Evolutionary conservation across 2,329 filamentous ascomycete species (phyloP).

Genomic region (Verticillium albo-atrum): DNA sequence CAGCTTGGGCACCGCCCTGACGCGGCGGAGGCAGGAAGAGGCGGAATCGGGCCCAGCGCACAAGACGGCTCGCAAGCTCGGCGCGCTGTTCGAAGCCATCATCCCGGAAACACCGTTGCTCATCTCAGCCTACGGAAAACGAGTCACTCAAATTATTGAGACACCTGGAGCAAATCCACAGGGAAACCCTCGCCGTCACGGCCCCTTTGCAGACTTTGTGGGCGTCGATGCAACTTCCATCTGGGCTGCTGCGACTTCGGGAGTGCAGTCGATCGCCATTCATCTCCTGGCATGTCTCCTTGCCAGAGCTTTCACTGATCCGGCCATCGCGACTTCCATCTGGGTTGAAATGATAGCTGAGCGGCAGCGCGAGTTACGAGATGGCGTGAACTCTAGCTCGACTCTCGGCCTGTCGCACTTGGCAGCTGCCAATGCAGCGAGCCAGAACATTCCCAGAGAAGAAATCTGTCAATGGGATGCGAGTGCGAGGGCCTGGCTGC

Average conservation of each 20-base stretch:
- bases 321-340: conserved; percentile 20
- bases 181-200: neutral
- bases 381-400: neutral
- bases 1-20: conserved; percentile 22
- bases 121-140: conserved; percentile 25
- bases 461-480: conserved; percentile 24
- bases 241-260: conserved; percentile 20
- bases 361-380: neutral
- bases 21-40: conserved; percentile 19
- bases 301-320: conserved; percentile 16
- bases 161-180: conserved; percentile 1
- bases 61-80: conserved; percentile 30
- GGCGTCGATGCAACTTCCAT: conserved; percentile 20
- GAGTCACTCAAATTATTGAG: conserved; percentile 25
- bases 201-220: conserved; percentile 17
- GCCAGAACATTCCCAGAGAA: conserved; percentile 14
- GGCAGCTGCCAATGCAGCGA: conserved; percentile 5
- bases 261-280: conserved; percentile 18
- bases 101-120: conserved; percentile 26
- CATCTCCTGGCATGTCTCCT: conserved; percentile 29
- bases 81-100: conserved; percentile 29
- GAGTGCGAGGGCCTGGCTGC: conserved; percentile 25
- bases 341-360: conserved; percentile 24
- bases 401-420: neutral
- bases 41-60: conserved; percentile 33